A percentile compares a stretch with the other conserved stretches of the same genome.
Evolutionary conservation across 768 basidiomycete species (phyloP).

Genomic region (Amyloporia xantha): DNA sequence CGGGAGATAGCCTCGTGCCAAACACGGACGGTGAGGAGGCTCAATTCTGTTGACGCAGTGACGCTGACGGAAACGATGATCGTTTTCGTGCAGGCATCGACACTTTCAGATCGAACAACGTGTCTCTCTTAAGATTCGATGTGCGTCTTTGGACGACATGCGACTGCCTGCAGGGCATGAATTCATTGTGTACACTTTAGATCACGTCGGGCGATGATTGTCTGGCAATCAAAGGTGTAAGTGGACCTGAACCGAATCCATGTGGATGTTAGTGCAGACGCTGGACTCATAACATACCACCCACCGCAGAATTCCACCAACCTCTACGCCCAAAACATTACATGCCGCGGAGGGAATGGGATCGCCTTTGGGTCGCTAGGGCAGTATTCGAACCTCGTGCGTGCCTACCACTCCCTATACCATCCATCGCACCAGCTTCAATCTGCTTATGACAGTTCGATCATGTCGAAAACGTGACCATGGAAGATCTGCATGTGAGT

Average conservation of each 20-base stretch:
- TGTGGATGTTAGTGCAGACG: no score
- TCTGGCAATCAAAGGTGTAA: slow-evolving; percentile 53
- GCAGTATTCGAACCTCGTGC: slow-evolving; percentile 47
- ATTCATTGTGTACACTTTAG: slow-evolving; percentile 5
- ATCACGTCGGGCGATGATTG: slow-evolving; percentile 60
- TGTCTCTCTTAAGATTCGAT: slow-evolving; percentile 50
- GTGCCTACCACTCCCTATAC: slow-evolving; percentile 7
- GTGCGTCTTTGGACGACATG: slow-evolving; percentile 15
- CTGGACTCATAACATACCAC: no score
- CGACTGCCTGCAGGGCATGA: background rate
- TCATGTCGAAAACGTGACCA: slow-evolving; percentile 43
- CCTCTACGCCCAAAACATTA: slow-evolving; percentile 39
- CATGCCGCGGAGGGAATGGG: slow-evolving; percentile 53
- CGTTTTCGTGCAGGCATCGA: slow-evolving; percentile 35
- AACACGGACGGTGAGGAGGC: slow-evolving; percentile 49
- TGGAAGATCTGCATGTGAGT: slow-evolving; percentile 41
- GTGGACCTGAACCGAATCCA: no score
- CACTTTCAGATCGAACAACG: slow-evolving; percentile 44
- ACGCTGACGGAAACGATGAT: background rate
- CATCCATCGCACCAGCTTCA: background rate
- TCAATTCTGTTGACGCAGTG: background rate
- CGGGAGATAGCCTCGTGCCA: slow-evolving; percentile 39
- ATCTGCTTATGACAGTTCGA: slow-evolving; percentile 32
- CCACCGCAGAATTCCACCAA: slow-evolving; percentile 55
- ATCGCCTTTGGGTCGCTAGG: slow-evolving; percentile 56